Conservation (phyloP, 1,284 basidiomycete species). For the Exobasidium cylindrosporum region DNA sequence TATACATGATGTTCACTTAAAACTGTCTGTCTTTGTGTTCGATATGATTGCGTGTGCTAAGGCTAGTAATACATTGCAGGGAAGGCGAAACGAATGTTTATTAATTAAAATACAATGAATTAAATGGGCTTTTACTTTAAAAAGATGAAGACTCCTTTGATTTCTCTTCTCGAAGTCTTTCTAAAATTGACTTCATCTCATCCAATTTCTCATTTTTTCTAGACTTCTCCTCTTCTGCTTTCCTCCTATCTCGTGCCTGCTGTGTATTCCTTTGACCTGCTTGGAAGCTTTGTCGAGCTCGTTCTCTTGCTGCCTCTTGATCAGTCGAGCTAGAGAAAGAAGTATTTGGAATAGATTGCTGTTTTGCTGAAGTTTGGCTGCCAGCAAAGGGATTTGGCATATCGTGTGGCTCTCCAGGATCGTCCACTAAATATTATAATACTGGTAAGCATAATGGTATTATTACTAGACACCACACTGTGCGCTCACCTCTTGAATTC, state of each 20-base stretch:
- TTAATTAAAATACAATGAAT: no score
- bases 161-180: neutral
- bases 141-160: neutral
- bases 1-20: neutral
- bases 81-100: no score
- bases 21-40: no score
- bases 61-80: no score
- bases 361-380: neutral
- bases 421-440: no score
- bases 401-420: slow-evolving; percentile 37
- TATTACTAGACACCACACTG: no score
- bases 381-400: slow-evolving; percentile 35
- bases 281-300: neutral
- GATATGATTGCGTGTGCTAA: no score
- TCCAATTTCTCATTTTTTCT: neutral
- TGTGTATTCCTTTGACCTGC: slow-evolving; percentile 8
- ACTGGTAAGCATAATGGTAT: no score
- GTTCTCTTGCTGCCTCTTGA: neutral
- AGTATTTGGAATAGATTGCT: neutral
- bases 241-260: neutral
- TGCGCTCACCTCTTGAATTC: neutral
- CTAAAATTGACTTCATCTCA: slow-evolving; percentile 5
- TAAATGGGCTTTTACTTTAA: no score
- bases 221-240: neutral
- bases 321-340: slow-evolving; percentile 6